These are phyloP conservation scores for Mycena rosella DNA, from an alignment of 768 basidiomycete genomes.

Conservation along the genomic window DNA sequence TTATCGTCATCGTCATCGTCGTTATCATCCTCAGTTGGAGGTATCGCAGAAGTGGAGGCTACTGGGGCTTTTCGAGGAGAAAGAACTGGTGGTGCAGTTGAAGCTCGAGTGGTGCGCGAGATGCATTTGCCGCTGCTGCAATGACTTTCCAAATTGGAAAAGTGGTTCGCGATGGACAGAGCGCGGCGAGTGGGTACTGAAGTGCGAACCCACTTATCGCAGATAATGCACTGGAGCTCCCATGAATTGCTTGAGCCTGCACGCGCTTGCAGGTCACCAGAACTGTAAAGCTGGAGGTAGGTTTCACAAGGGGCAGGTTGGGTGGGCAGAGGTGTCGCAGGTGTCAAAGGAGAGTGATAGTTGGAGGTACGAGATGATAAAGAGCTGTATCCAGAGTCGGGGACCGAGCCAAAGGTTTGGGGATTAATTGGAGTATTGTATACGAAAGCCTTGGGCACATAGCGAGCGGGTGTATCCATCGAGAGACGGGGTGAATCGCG, in stretches of 20 bases:
- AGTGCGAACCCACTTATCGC: neutral
- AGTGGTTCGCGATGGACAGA: neutral
- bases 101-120: neutral
- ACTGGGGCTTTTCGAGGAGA: neutral
- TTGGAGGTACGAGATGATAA: neutral
- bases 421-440: conserved; percentile 7
- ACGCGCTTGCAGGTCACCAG: neutral
- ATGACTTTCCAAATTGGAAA: too few relatives aligned
- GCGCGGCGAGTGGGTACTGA: neutral
- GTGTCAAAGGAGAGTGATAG: neutral
- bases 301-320: too few relatives aligned
- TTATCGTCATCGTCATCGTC: neutral
- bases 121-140: neutral
- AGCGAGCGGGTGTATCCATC: neutral
- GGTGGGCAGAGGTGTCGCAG: neutral
- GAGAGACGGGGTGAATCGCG: neutral
- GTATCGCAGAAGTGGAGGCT: neutral
- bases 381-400: conserved; percentile 9
- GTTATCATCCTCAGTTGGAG: neutral
- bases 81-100: neutral
- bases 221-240: conserved; percentile 5
- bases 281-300: neutral
- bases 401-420: neutral
- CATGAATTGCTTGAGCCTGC: neutral
- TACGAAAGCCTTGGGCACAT: neutral